These are phyloP conservation scores for Poa pratensis DNA, from an alignment of 176 grass and related monocot species.

Conservation along the genomic window DNA sequence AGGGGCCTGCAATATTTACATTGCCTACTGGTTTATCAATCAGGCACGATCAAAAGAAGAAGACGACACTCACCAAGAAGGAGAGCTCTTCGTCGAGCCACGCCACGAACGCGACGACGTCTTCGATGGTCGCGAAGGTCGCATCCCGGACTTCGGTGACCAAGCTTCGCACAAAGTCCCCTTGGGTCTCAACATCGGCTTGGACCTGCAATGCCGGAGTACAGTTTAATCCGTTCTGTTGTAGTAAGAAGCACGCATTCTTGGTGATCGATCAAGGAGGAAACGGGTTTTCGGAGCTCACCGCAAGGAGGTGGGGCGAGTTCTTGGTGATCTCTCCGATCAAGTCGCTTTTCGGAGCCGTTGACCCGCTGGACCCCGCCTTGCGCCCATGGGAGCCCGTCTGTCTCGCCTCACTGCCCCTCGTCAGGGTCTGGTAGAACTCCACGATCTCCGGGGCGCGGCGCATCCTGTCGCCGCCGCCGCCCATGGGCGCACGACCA, in stretches of 20 bases:
- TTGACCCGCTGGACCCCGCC: conserved; percentile 41
- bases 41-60: background rate
- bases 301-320: conserved; percentile 62
- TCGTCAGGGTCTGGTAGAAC: conserved; percentile 77
- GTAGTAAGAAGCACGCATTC: background rate
- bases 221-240: background rate
- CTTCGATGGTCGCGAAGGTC: conserved; percentile 45
- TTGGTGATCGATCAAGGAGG: background rate
- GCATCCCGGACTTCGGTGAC: background rate
- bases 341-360: conserved; percentile 57
- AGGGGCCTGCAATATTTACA: background rate
- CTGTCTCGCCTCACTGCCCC: conserved; percentile 59
- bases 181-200: conserved; percentile 76
- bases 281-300: conserved; percentile 33
- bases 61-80: conserved; percentile 51
- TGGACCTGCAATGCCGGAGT: conserved; percentile 52
- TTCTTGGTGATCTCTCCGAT: conserved; percentile 78
- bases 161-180: conserved; percentile 69
- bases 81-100: conserved; percentile 87
- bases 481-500: conserved; percentile 14
- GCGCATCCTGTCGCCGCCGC: conserved; percentile 48
- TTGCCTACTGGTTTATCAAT: background rate
- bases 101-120: conserved; percentile 61
- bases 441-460: conserved; percentile 70
- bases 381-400: conserved; percentile 36